These are phyloP conservation scores for Alliaria petiolata DNA, from an alignment of 345 rosid genomes.

Conservation along the genomic window DNA sequence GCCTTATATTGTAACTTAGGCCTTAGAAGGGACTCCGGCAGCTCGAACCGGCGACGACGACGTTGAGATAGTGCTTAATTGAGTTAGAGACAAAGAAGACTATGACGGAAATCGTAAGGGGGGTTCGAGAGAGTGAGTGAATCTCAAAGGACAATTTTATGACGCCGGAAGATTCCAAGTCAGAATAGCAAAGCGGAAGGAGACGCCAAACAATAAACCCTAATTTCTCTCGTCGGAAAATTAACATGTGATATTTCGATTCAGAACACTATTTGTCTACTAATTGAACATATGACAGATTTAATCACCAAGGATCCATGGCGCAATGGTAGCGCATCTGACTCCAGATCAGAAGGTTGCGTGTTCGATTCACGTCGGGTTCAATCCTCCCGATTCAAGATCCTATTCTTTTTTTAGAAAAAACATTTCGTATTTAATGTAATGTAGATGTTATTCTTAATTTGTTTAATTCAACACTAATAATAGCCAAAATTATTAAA, in stretches of 20 bases:
- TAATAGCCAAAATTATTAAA: too few relatives aligned
- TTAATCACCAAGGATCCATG: constrained; percentile 54
- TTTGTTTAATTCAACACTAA: too few relatives aligned
- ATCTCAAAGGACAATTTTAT: background rate
- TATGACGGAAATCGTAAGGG: background rate
- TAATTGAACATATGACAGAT: fast-evolving
- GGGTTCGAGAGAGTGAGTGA: background rate
- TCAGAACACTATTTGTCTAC: background rate
- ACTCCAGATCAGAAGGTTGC: constrained; percentile 99
- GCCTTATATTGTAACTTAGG: background rate
- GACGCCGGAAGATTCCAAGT: background rate
- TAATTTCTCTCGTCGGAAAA: background rate
- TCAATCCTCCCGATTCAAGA: constrained; percentile 13
- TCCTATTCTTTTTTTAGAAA: background rate
- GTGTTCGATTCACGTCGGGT: constrained; percentile 62
- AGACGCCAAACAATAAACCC: constrained; percentile 3
- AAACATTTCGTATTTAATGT: background rate
- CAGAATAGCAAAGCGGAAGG: background rate
- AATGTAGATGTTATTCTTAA: too few relatives aligned
- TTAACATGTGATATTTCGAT: background rate
- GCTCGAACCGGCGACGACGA: background rate
- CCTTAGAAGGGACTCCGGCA: too few relatives aligned
- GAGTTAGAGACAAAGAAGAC: background rate
- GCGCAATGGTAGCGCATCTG: constrained; percentile 99
- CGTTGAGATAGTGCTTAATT: background rate